A percentile compares a stretch with the other conserved stretches of the same genome.
These are phyloP conservation scores for Primulina tabacum DNA, from an alignment of 257 asterid species.

Conservation along the genomic window DNA sequence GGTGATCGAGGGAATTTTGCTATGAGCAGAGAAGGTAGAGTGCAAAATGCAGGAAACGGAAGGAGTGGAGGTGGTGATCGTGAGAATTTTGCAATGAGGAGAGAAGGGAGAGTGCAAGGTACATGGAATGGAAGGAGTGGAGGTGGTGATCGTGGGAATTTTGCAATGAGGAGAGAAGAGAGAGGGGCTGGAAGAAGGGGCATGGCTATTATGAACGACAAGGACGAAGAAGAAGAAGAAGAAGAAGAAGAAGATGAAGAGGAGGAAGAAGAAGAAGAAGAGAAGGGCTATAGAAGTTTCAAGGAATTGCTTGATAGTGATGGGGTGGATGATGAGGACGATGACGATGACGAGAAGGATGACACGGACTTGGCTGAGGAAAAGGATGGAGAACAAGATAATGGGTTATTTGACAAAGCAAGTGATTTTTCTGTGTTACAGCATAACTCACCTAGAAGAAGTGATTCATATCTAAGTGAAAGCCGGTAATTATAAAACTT, in stretches of 20 bases:
- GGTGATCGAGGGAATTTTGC: conserved; percentile 33
- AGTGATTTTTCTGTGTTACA: conserved; percentile 17
- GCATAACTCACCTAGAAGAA: conserved; percentile 36
- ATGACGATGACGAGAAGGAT: conserved; percentile 39
- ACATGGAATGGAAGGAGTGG: neutral
- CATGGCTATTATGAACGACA: conserved; percentile 40
- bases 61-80: neutral
- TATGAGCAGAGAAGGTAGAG: conserved; percentile 30
- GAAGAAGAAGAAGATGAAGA: conserved; percentile 20
- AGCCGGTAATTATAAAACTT: conserved; percentile 51
- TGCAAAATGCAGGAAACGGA: conserved; percentile 10
- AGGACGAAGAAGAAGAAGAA: conserved; percentile 33
- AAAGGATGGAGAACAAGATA: conserved; percentile 25
- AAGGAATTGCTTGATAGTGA: conserved; percentile 64
- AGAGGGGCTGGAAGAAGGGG: conserved; percentile 28
- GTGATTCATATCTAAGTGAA: conserved; percentile 78
- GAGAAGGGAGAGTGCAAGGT: neutral
- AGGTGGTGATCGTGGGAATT: neutral
- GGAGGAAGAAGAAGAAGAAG: conserved; percentile 29
- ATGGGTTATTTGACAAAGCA: conserved; percentile 28
- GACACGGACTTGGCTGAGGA: conserved; percentile 24
- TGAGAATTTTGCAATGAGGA: neutral
- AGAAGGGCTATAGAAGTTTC: conserved; percentile 44
- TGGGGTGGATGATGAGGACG: conserved; percentile 43
- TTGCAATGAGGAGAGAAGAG: neutral